Conservation (phyloP, 306 rosid genomes). For the Lithocarpus polystachyus region DNA sequence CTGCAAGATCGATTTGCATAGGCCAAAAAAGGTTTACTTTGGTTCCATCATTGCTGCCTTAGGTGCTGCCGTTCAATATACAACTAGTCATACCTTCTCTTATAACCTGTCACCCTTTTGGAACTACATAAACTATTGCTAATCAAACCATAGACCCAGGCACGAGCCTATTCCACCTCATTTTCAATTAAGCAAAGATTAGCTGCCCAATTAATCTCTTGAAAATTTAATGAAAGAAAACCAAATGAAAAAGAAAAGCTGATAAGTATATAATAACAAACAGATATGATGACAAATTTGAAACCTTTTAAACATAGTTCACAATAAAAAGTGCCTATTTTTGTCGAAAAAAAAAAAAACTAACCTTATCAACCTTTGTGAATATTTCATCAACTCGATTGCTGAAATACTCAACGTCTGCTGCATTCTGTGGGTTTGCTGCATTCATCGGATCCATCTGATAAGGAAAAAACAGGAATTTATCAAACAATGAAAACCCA, state of each 20-base stretch:
- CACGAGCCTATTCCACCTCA: not conserved
- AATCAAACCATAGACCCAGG: not conserved
- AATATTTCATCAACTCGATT: conserved; percentile 25
- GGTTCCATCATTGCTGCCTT: not conserved
- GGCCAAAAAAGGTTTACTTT: too few relatives aligned
- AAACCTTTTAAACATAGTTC: not conserved
- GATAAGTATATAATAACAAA: not conserved
- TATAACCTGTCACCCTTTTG: not conserved
- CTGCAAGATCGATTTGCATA: too few relatives aligned
- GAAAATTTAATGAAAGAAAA: not conserved
- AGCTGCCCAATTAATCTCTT: not conserved
- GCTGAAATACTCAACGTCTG: conserved; percentile 28
- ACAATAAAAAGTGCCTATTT: not conserved
- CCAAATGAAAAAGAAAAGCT: not conserved
- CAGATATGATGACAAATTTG: not conserved
- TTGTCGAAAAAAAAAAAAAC: not conserved
- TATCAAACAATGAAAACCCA: not conserved
- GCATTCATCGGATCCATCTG: conserved; percentile 37
- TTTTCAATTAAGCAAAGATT: not conserved
- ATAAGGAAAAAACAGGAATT: not conserved
- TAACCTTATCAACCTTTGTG: conserved; percentile 41
- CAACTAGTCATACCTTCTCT: not conserved
- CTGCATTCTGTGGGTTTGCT: conserved; percentile 10
- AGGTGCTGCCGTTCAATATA: not conserved
- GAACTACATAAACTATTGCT: not conserved